Conservation (phyloP, 768 basidiomycete genomes). For the Thelephora ganbajun region DNA sequence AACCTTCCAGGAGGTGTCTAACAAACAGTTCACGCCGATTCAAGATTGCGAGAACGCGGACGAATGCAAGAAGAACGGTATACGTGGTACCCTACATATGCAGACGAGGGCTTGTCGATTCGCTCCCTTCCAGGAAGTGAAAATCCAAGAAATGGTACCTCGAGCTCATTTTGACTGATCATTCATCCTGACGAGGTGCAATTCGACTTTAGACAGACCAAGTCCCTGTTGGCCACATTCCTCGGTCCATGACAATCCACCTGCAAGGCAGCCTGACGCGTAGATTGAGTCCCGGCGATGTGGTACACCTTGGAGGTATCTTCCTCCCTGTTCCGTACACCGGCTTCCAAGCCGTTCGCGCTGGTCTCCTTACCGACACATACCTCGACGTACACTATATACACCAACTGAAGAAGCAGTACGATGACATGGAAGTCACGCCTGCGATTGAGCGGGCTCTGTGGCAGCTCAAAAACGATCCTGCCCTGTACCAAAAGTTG, state of each 20-base stretch:
- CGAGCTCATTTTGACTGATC: not conserved
- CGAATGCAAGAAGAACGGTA: conserved; percentile 75
- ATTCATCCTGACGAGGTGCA: conserved; percentile 1
- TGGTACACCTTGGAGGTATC: conserved; percentile 89
- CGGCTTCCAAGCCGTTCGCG: conserved; percentile 92
- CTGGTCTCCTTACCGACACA: conserved; percentile 93
- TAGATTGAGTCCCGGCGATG: conserved; percentile 87
- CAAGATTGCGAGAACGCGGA: conserved; percentile 76
- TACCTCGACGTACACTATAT: conserved; percentile 89
- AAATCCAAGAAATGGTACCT: conserved; percentile 94
- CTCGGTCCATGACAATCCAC: conserved; percentile 96
- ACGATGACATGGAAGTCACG: conserved; percentile 87
- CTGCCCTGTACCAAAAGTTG: conserved; percentile 74
- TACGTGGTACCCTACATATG: conserved; percentile 90
- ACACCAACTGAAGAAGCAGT: conserved; percentile 94
- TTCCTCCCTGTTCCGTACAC: conserved; percentile 97
- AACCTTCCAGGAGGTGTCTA: conserved; percentile 93
- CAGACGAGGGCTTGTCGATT: conserved; percentile 96
- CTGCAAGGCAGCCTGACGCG: conserved; percentile 84
- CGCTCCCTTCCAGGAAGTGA: conserved; percentile 95
- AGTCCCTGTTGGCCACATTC: conserved; percentile 98
- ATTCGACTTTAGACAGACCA: conserved; percentile 68
- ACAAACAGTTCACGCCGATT: conserved; percentile 84
- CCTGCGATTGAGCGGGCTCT: conserved; percentile 67
- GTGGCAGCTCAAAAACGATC: conserved; percentile 53